Conservation (phyloP, 164 flowering plant genomes). For the Vitis vinifera region ASM3070453v1 NC_081808.1:667501-668000, state of each 20-base stretch:
- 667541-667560: too few relatives aligned
- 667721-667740: constrained; percentile 77
- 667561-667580: too few relatives aligned
- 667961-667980: constrained; percentile 26
- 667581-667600: too few relatives aligned
- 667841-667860: constrained; percentile 16
- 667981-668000: constrained; percentile 11
- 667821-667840: constrained; percentile 15
- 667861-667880: constrained; percentile 15
- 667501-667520: too few relatives aligned
- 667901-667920: constrained; percentile 56
- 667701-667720: background rate
- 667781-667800: constrained; percentile 13
- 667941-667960: constrained; percentile 56
- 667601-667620: too few relatives aligned
- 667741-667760: constrained; percentile 33
- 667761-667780: constrained; percentile 15
- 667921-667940: constrained; percentile 73
- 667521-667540: too few relatives aligned
- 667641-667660: too few relatives aligned
- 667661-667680: background rate
- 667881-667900: constrained; percentile 24
- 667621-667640: too few relatives aligned
- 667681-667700: background rate
- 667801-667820: constrained; percentile 13